Evolutionary conservation across 192 early-diverging fungal genomes (phyloP), one percentile per base, ranked within the genome.

Genomic region (Paraglomus brasilianum): DNA sequence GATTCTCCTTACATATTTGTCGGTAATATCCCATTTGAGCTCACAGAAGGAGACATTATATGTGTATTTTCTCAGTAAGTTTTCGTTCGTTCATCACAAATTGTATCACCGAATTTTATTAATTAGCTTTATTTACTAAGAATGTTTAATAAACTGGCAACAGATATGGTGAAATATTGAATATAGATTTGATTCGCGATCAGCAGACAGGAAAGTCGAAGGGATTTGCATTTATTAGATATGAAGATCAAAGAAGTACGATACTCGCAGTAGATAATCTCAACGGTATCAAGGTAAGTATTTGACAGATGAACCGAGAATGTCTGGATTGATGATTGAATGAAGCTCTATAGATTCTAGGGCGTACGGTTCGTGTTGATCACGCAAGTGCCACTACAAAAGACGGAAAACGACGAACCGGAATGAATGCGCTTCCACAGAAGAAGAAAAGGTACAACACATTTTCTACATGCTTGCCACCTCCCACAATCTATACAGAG

Each of bases 211-310:
- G 94, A 22, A 88, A 90, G 71, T 85, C 88, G 48, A 91, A 88
- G 55, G 95, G 95, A 5, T 96, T 85, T 78, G 87, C 82, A 6
- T 97, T 97, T 72, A 65, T 97, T 17, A 90, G 92, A 70, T 97
- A 95, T 78, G 90, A 95, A 70, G 94, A 97, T 82, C 94, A 98
- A 73, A 75, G 91, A 57, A 89, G 87, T 59, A 97, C 95, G 4
- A 77, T 94, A 1, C 80, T 98, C 42, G 93, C 94, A 0, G 96
- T 98, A 5, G 96, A 98, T 78, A 98, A 98, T 76, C 83, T 98
- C 41, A 95, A 95, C 74, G 94, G 94, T 7, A 77, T 77, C 47
- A 81, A 86, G 74, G 82, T 85, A 77, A 15, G 41, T 42, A 36
- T 45, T 48, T 22, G 9, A 39, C 46, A 51, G 4, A 11, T 19